Evolutionary conservation across 208 protist genomes (phyloP).

Genomic region (Porcisia hertigi): DNA sequence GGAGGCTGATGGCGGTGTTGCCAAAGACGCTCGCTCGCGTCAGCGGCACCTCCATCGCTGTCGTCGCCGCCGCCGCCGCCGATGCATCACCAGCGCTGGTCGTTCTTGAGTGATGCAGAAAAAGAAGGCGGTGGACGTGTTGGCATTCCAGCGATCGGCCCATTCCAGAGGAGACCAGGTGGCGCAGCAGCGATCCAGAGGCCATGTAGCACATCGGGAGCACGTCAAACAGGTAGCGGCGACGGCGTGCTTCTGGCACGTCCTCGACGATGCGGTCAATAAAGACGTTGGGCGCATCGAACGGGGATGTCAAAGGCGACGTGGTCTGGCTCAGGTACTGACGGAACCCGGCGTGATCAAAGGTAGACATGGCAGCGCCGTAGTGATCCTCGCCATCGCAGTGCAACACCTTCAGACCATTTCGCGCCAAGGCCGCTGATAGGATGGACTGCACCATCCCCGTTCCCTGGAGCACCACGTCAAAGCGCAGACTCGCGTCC

Average conservation of each 20-base stretch:
- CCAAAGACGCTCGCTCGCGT: conserved; percentile 83
- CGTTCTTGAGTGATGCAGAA: conserved; percentile 30
- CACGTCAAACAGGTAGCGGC: conserved; percentile 62
- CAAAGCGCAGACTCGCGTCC: conserved; percentile 44
- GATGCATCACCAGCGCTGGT: not conserved
- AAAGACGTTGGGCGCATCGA: not conserved
- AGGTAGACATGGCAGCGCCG: conserved; percentile 62
- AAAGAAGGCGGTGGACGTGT: conserved; percentile 46
- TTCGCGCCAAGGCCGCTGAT: conserved; percentile 79
- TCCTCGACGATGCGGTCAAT: conserved; percentile 41
- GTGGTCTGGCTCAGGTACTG: conserved; percentile 28
- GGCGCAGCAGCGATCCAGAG: conserved; percentile 47
- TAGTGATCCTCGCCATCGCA: conserved; percentile 88
- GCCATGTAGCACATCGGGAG: conserved; percentile 66
- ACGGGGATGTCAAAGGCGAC: not conserved
- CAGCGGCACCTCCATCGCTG: conserved; percentile 63
- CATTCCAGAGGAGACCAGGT: conserved; percentile 55
- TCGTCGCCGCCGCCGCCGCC: conserved; percentile 9
- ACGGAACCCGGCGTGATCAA: conserved; percentile 40
- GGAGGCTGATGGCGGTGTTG: conserved; percentile 45
- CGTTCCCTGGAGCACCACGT: conserved; percentile 90
- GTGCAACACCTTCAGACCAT: conserved; percentile 87
- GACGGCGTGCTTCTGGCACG: conserved; percentile 20
- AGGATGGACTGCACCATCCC: conserved; percentile 86
- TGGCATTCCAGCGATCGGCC: conserved; percentile 72